Percentiles rank a stretch among this genome's conserved stretches.
These are phyloP conservation scores for Hypoxylon crocopeplum DNA, from an alignment of 495 filamentous ascomycete species.

Conservation along the genomic window DNA sequence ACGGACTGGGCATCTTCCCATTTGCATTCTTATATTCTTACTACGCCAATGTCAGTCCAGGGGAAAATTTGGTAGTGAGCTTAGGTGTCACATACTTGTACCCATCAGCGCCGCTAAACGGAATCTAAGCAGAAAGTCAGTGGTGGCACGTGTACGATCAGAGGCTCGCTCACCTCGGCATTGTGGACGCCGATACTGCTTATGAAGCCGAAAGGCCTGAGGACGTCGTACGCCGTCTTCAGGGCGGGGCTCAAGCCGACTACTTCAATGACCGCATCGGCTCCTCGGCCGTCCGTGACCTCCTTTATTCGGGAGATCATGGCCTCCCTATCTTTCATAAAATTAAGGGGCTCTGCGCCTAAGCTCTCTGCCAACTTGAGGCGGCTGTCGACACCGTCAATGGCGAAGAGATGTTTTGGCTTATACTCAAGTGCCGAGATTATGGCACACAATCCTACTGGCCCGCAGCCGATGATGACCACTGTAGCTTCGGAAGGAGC, in stretches of 20 bases:
- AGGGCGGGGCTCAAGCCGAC: conserved; percentile 87
- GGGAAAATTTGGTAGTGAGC: not conserved
- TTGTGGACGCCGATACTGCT: conserved; percentile 94
- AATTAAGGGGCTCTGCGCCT: conserved; percentile 89
- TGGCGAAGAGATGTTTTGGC: conserved; percentile 82
- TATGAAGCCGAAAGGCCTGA: conserved; percentile 88
- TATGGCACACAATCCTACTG: conserved; percentile 86
- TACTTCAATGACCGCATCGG: conserved; percentile 90
- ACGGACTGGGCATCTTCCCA: conserved; percentile 92
- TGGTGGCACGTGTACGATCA: not conserved
- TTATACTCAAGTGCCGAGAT: conserved; percentile 81
- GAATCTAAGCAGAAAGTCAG: conserved; percentile 63
- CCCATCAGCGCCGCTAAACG: conserved; percentile 81
- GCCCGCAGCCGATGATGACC: conserved; percentile 87
- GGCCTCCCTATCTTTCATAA: conserved; percentile 69
- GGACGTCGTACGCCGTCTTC: conserved; percentile 80
- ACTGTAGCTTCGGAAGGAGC: conserved; percentile 74
- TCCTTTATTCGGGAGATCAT: conserved; percentile 76
- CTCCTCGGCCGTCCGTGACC: conserved; percentile 81
- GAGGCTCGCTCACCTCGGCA: conserved; percentile 64
- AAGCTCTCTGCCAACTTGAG: conserved; percentile 77
- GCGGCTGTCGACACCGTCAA: conserved; percentile 81
- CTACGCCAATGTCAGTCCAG: conserved; percentile 36
- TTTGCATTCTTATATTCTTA: conserved; percentile 91
- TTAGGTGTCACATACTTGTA: conserved; percentile 61